Percentiles rank a stretch among this genome's conserved stretches.
Evolutionary conservation across 257 asterid genomes (phyloP).

Genomic region (Rehmannia glutinosa): DNA sequence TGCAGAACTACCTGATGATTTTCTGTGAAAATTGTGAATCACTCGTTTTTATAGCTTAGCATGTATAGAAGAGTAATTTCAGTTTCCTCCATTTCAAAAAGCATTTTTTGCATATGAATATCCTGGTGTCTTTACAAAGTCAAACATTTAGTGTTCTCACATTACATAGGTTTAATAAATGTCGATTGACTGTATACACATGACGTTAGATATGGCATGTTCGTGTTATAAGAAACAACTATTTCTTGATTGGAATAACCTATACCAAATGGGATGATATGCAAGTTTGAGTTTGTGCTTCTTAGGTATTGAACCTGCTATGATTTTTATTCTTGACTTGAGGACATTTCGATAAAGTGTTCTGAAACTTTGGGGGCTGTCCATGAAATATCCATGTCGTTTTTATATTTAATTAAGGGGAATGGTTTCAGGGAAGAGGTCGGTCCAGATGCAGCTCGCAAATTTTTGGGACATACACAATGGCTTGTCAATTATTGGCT

Average conservation of each 20-base stretch:
- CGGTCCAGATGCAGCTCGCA: constrained; percentile 99
- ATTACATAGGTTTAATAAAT: not conserved
- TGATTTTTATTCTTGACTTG: too few species aligned
- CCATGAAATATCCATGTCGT: not conserved
- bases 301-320: too few species aligned
- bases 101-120: not conserved
- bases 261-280: too few species aligned
- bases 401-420: constrained; percentile 7
- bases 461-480: constrained; percentile 96
- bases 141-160: not conserved
- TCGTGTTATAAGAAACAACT: not conserved
- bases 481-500: constrained; percentile 99
- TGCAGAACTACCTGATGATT: not conserved
- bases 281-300: too few species aligned
- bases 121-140: not conserved
- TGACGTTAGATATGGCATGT: not conserved
- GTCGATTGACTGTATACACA: not conserved
- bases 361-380: not conserved
- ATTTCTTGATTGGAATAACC: too few species aligned
- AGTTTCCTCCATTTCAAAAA: not conserved
- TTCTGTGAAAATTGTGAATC: not conserved
- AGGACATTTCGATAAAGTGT: not conserved
- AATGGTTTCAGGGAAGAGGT: constrained; percentile 87
- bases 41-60: not conserved
- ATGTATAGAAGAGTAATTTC: not conserved